Conservation (phyloP, 768 basidiomycete species). For the Tulasnella sp. region DNA sequence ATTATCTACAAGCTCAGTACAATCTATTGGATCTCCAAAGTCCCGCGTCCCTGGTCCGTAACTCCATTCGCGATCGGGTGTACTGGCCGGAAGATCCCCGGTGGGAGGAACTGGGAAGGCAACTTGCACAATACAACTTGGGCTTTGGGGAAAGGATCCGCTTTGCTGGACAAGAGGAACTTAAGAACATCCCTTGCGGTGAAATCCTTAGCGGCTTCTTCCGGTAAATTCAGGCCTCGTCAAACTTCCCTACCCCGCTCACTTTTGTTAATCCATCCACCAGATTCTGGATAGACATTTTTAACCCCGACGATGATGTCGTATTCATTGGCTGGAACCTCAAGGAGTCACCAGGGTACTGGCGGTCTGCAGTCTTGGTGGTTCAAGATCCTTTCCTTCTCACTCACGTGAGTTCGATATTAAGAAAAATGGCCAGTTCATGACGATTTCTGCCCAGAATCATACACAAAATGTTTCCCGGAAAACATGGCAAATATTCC, state of each 20-base stretch:
- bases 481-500: neutral
- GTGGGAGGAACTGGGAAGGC: neutral
- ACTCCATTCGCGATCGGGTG: neutral
- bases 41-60: neutral
- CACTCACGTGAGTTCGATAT: conserved; percentile 15
- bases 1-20: conserved; percentile 5
- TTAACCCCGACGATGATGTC: neutral
- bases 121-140: neutral
- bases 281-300: neutral
- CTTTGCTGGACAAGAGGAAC: neutral
- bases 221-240: neutral
- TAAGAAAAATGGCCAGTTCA: neutral
- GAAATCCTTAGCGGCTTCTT: neutral
- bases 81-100: neutral
- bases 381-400: conserved; percentile 23
- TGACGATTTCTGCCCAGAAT: conserved; percentile 5
- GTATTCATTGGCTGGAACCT: too few relatives aligned
- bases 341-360: neutral
- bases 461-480: conserved; percentile 2
- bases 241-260: too few relatives aligned
- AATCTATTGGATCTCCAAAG: neutral
- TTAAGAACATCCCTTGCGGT: neutral
- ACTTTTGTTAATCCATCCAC: neutral
- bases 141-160: neutral
- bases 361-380: conserved; percentile 12